A percentile compares a stretch with the other conserved stretches of the same genome.
These are phyloP conservation scores for Schwanniomyces pseudopolymorphus DNA, from an alignment of 805 yeast species.

Conservation along the genomic window DNA sequence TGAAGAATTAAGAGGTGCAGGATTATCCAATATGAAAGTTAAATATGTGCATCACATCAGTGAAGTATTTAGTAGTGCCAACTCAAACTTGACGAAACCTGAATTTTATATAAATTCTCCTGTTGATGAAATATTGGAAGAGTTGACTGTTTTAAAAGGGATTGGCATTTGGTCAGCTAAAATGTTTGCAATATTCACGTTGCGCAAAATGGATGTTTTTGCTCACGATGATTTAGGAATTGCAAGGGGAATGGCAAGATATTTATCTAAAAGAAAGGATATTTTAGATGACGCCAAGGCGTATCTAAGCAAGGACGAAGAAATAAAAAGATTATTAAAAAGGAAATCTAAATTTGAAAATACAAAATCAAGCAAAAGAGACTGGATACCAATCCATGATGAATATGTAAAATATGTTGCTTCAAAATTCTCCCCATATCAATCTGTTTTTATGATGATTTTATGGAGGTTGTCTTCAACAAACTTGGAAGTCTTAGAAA, in stretches of 20 bases:
- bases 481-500: conserved; percentile 46
- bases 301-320: conserved; percentile 31
- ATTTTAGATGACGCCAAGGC: conserved; percentile 43
- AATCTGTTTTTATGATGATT: conserved; percentile 64
- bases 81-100: conserved; percentile 26
- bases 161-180: conserved; percentile 86
- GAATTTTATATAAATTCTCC: conserved; percentile 36
- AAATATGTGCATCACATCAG: conserved; percentile 60
- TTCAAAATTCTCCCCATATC: conserved; percentile 61
- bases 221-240: conserved; percentile 82
- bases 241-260: conserved; percentile 74
- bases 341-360: conserved; percentile 37
- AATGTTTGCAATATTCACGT: conserved; percentile 77
- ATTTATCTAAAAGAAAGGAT: conserved; percentile 54
- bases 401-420: conserved; percentile 57
- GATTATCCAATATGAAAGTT: conserved; percentile 68
- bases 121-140: conserved; percentile 48
- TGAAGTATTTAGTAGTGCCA: conserved; percentile 46
- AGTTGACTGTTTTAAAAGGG: conserved; percentile 60
- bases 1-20: conserved; percentile 59
- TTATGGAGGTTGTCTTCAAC: conserved; percentile 73
- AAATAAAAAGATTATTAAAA: conserved; percentile 27
- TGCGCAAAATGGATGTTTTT: conserved; percentile 67
- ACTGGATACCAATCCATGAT: conserved; percentile 68
- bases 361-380: conserved; percentile 42